Percentiles rank a stretch among this genome's conserved stretches.
Evolutionary conservation across 169 alveolate species (phyloP).

Genomic region (Cryptosporidium meleagridis): DNA sequence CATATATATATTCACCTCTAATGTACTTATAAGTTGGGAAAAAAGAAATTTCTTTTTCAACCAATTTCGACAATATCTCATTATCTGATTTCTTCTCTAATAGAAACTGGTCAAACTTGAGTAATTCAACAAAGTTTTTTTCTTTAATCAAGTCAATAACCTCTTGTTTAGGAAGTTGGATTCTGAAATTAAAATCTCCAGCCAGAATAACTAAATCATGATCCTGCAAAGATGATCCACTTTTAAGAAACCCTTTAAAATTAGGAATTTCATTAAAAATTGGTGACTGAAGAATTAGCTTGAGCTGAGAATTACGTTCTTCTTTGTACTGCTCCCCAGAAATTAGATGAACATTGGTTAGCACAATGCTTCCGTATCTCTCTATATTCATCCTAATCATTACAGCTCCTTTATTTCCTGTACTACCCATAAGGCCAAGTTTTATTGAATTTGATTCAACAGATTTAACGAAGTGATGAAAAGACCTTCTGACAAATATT

Average conservation of each 20-base stretch:
- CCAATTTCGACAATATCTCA: slow-evolving; percentile 75
- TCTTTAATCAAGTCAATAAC: slow-evolving; percentile 70
- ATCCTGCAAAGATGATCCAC: slow-evolving; percentile 78
- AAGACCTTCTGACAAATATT: slow-evolving; percentile 82
- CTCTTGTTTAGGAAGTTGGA: slow-evolving; percentile 78
- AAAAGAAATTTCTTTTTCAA: slow-evolving; percentile 88
- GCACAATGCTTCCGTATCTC: slow-evolving; percentile 69
- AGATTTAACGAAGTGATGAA: slow-evolving; percentile 79
- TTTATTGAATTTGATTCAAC: slow-evolving; percentile 83
- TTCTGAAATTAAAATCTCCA: slow-evolving; percentile 92
- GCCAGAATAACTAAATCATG: slow-evolving; percentile 84
- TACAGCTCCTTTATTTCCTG: slow-evolving; percentile 92
- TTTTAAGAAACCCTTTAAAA: slow-evolving; percentile 78
- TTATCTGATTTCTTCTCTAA: slow-evolving; percentile 76
- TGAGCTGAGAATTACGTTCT: slow-evolving; percentile 83
- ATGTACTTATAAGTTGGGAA: slow-evolving; percentile 92
- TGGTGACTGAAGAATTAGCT: slow-evolving; percentile 82
- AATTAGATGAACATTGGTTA: slow-evolving; percentile 87
- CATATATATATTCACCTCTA: slow-evolving; percentile 86
- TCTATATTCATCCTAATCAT: slow-evolving; percentile 81
- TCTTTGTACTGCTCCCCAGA: slow-evolving; percentile 86
- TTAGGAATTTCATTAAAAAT: slow-evolving; percentile 76
- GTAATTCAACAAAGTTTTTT: slow-evolving; percentile 66
- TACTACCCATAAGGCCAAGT: slow-evolving; percentile 89
- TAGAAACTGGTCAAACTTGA: slow-evolving; percentile 80